Evolutionary conservation across 305 asterid genomes (phyloP), one percentile per base, ranked within the genome.

Genomic region (Fraxinus albicans): DNA sequence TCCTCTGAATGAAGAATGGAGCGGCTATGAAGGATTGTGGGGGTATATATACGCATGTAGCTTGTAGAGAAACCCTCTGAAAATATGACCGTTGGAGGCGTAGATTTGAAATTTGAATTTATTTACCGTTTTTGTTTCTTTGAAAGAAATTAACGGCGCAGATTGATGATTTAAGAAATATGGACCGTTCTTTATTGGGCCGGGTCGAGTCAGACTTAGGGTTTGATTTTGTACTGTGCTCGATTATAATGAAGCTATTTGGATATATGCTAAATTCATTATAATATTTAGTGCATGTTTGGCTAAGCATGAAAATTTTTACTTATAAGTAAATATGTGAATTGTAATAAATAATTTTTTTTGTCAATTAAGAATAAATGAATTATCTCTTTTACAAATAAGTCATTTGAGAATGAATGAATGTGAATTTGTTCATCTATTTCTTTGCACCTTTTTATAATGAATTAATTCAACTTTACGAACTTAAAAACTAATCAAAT

Each of bases 11-110:
- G 74, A 34, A 63, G 72, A n/a, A 23, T 50, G 87, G 73, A 81
- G 87, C 82, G 86, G 77, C 78, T 80, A 69, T 23, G 25, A 69
- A 60, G 53, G 29, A 67, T 72, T 84, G 82, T 29, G 82, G 82
- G 75, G 73, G 78, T 83, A 86, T 86, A 65, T 89, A 88, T 89
- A 89, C 73, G 67, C 77, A 86, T 77, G 65, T 25, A 44, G 82
- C 77, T 34, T 1, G 29, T 50, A 65, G 36, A 72, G 25, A 72
- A 85, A 83, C 86, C 88, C 88, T 85, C 65, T 80, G 67, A 3
- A 25, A 82, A 86, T 55, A 15, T 86, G 88, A 86, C 93, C 92
- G 92, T 90, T 90, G 85, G 88, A 90, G 0, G 90, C 86, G 83
- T 70, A 12, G 40, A n/a, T 84, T 90, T 79, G 81, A 79, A 82